Evolutionary conservation across 176 grass and related monocot genomes (phyloP).

Genomic region (Elymus sibiricus): DNA sequence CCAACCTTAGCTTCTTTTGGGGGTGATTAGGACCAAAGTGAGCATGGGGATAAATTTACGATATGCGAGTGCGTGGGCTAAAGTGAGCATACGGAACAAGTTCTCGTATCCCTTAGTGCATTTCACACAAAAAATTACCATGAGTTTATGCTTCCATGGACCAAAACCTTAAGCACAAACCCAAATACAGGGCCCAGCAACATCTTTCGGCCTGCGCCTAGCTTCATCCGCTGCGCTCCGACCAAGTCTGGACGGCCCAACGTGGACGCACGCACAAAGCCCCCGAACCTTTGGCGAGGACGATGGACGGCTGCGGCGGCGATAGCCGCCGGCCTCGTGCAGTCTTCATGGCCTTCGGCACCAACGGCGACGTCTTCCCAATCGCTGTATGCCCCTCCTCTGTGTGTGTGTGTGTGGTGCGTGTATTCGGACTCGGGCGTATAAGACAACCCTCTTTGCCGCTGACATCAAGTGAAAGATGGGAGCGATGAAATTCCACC

Average conservation of each 20-base stretch:
- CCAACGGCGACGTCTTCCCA: constrained; percentile 84
- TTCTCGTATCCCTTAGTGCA: no score
- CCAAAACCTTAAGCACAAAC: neutral
- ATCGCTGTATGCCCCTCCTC: constrained; percentile 47
- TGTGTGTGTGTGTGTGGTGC: neutral
- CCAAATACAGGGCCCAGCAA: neutral
- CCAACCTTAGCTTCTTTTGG: no score
- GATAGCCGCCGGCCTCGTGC: constrained; percentile 42
- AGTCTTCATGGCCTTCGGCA: constrained; percentile 89
- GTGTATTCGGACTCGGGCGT: neutral
- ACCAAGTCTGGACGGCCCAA: neutral
- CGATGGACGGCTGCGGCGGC: constrained; percentile 20
- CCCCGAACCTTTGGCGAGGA: neutral
- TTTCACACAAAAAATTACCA: no score
- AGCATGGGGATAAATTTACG: no score
- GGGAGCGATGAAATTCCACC: neutral
- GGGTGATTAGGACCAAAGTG: no score
- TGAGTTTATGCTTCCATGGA: neutral
- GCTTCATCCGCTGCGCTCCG: neutral
- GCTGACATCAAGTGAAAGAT: neutral
- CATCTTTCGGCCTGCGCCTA: neutral
- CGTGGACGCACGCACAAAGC: neutral
- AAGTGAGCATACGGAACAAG: no score
- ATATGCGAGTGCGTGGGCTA: no score
- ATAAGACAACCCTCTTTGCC: neutral